Conservation (phyloP, 192 early-diverging fungal species). For the Rhizoclosmatium globosum region DNA sequence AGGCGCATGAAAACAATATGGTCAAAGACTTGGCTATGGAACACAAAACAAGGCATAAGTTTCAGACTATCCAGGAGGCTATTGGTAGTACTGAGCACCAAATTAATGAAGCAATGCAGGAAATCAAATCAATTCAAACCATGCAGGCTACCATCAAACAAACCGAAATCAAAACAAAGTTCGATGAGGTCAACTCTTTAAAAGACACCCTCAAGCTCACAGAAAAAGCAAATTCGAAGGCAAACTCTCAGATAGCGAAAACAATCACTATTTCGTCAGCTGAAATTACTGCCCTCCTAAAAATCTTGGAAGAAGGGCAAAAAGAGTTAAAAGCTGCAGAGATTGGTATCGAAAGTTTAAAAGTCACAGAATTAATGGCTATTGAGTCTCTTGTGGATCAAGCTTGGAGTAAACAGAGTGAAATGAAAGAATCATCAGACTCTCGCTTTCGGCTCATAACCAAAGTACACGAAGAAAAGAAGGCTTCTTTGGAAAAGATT, state of each 20-base stretch:
- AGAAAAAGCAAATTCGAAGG: conserved; percentile 13
- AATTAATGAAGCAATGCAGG: not conserved
- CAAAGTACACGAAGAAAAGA: not conserved
- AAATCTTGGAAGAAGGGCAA: conserved; percentile 30
- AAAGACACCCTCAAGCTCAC: conserved; percentile 10
- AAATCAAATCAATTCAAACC: not conserved
- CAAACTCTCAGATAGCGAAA: conserved; percentile 8
- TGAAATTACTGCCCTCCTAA: conserved; percentile 23
- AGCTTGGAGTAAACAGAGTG: conserved; percentile 22
- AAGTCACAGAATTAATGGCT: not conserved
- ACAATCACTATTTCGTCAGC: conserved; percentile 19
- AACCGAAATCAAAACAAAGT: not conserved
- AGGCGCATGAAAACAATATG: not conserved
- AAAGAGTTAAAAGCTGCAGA: conserved; percentile 25
- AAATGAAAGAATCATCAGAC: conserved; percentile 7
- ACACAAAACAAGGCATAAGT: conserved; percentile 21
- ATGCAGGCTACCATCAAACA: not conserved
- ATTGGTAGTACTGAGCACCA: not conserved
- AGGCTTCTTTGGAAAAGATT: not conserved
- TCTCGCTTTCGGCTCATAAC: not conserved
- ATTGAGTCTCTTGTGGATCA: conserved; percentile 20
- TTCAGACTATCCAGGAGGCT: conserved; percentile 16
- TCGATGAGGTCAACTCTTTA: not conserved
- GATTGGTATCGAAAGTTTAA: conserved; percentile 1
- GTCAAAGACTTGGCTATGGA: conserved; percentile 15